phyloP scores from a whole-genome alignment of 495 filamentous ascomycete genomes.

The Glonium stellatum region DNA sequence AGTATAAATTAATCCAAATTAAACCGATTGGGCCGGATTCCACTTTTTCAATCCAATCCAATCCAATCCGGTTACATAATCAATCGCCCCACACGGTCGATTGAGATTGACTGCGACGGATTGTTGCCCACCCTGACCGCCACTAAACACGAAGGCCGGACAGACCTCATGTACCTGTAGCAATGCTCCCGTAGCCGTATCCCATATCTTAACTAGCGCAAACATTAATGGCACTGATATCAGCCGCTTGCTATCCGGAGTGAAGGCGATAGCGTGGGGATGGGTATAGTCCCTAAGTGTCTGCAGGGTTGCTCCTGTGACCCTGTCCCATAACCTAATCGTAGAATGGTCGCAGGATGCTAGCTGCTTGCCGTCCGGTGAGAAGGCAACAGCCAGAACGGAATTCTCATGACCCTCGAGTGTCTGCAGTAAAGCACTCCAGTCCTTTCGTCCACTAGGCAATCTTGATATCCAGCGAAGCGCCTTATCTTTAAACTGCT shows the following conservation, averaged over 20 bases:
- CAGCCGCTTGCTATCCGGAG: constrained; percentile 18
- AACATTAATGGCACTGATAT: constrained; percentile 45
- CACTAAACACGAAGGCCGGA: too few relatives aligned
- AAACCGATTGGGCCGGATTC: too few relatives aligned
- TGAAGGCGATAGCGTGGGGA: constrained; percentile 12
- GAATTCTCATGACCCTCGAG: constrained; percentile 1
- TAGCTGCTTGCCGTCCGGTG: constrained; percentile 15
- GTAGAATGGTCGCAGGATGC: constrained; percentile 9
- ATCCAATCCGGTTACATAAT: too few relatives aligned
- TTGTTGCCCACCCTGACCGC: too few relatives aligned
- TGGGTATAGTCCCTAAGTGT: neutral
- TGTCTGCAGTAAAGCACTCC: neutral
- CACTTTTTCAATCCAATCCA: too few relatives aligned
- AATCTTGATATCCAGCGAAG: neutral
- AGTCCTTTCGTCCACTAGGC: neutral
- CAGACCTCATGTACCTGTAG: constrained; percentile 73
- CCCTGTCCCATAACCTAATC: neutral
- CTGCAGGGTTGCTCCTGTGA: neutral
- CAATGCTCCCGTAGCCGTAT: constrained; percentile 69
- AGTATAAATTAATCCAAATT: too few relatives aligned
- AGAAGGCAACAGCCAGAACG: constrained; percentile 4
- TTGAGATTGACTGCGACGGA: too few relatives aligned
- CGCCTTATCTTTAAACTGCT: neutral
- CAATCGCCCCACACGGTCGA: too few relatives aligned
- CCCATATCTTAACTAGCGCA: constrained; percentile 81